Percentiles rank a stretch among this genome's conserved stretches.
These are phyloP conservation scores for Pythium rishiriense DNA, from an alignment of 352 stramenopile genomes.

Conservation along the genomic window DNA sequence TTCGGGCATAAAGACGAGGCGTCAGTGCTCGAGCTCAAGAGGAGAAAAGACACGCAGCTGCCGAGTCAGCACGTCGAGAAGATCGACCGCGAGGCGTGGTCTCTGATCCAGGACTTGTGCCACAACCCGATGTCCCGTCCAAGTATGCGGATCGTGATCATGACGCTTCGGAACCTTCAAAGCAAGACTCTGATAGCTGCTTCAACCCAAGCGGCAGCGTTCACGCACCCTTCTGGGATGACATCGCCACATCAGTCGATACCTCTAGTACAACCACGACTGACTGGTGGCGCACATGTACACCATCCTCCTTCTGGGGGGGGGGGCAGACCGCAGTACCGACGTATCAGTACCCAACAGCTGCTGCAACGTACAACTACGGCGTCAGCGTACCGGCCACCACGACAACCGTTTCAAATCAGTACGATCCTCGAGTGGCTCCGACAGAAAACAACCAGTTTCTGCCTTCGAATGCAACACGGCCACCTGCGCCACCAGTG, in stretches of 20 bases:
- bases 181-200: not conserved
- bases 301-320: too few species aligned
- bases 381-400: too few species aligned
- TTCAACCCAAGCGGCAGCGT: not conserved
- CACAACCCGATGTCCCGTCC: conserved; percentile 2
- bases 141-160: conserved; percentile 4
- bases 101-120: conserved; percentile 9
- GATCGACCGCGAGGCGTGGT: conserved; percentile 1
- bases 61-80: not conserved
- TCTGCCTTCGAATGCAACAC: too few species aligned
- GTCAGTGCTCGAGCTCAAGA: not conserved
- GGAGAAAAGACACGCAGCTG: conserved; percentile 2
- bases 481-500: too few species aligned
- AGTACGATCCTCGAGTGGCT: too few species aligned
- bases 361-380: too few species aligned
- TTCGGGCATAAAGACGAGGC: conserved; percentile 1
- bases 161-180: conserved; percentile 1
- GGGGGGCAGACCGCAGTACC: too few species aligned
- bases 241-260: not conserved
- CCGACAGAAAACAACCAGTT: too few species aligned
- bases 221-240: not conserved
- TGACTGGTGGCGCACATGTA: too few species aligned
- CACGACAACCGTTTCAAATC: too few species aligned
- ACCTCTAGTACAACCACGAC: too few species aligned
- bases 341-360: too few species aligned